Evolutionary conservation across 768 basidiomycete genomes (phyloP), one percentile per base, ranked within the genome.

Genomic region (Leccinum disarticulatum): DNA sequence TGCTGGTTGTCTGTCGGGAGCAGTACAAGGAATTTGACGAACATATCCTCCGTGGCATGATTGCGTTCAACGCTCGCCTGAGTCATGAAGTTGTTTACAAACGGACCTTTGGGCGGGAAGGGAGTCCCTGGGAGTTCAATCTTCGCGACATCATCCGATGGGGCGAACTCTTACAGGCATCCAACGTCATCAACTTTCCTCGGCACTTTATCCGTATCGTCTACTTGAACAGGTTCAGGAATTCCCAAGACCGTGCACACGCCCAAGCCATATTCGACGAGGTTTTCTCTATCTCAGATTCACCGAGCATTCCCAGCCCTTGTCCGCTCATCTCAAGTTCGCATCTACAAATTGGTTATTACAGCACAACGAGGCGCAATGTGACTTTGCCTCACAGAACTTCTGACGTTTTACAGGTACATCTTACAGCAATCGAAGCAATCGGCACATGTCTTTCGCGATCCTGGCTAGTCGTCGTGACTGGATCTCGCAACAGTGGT

Each of bases 81-180:
- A 86, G 87, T 54, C 79, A 85, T 8, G 85, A 87, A 66, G 85
- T 90, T 9, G 84, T 83, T 63, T 64, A 83, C 22, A 81, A 82
- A 54, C 82, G 84, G 19, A 63, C 80, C 3, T 93, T 97, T 70
- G 95, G 83, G 3, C 80, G 84, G 38, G 84, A 89, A 56, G 95
- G 95, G 9, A 81, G 84, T 57, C 97, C 96, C 5, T 99, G 96
- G 96, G 96, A 99, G 70, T 97, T 98, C 79, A 99, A 99, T 71
- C 80, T 99, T 31, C 90, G 96, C 14, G 96, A 99, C 74, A 80
- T 98, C 58, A 83, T 93, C 59, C 85, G 97, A 49, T 97, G 97
- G 95, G 85, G 88, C 35, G 79, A 79, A 0, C 82, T 89, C 41
- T 68, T 86, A 35, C 71, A 71, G 55, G 57, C 71, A 28, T 64